A percentile compares a stretch with the other conserved stretches of the same genome.
Evolutionary conservation across 2,329 filamentous ascomycete species (phyloP).

Genomic region (Microcera coccophila): DNA sequence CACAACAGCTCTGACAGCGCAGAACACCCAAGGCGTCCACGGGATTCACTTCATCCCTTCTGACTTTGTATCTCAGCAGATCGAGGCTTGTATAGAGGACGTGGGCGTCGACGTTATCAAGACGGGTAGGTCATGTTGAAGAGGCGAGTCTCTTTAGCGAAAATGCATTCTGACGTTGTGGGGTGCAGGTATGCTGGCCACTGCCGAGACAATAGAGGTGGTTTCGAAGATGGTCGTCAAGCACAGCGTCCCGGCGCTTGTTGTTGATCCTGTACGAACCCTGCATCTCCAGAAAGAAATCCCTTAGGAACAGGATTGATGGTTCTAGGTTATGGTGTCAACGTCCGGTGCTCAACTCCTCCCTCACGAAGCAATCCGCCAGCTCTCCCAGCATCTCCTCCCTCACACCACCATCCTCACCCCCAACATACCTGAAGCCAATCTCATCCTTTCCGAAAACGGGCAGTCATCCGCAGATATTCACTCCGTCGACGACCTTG

Average conservation of each 20-base stretch:
- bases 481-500: slow-evolving; percentile 60
- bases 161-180: slow-evolving; percentile 1
- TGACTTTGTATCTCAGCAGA: slow-evolving; percentile 76
- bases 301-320: slow-evolving; percentile 6
- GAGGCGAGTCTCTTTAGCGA: too few species aligned
- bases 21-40: slow-evolving; percentile 82
- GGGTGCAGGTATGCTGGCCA: slow-evolving; percentile 37
- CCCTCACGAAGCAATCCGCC: slow-evolving; percentile 58
- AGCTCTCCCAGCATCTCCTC: slow-evolving; percentile 57
- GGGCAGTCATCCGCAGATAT: slow-evolving; percentile 42
- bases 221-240: slow-evolving; percentile 30
- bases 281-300: background rate
- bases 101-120: slow-evolving; percentile 88
- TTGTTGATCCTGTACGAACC: slow-evolving; percentile 39
- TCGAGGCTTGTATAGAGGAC: slow-evolving; percentile 79
- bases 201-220: slow-evolving; percentile 36
- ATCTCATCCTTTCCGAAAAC: slow-evolving; percentile 56
- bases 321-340: slow-evolving; percentile 78
- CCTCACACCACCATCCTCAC: slow-evolving; percentile 66
- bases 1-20: slow-evolving; percentile 91
- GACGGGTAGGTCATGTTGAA: slow-evolving; percentile 62
- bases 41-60: slow-evolving; percentile 77
- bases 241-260: slow-evolving; percentile 29
- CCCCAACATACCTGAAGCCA: slow-evolving; percentile 74
- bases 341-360: slow-evolving; percentile 72